Percentiles rank a stretch among this genome's conserved stretches.
Conservation (phyloP, 1,284 basidiomycete genomes). For the Inonotus hispidus region DNA sequence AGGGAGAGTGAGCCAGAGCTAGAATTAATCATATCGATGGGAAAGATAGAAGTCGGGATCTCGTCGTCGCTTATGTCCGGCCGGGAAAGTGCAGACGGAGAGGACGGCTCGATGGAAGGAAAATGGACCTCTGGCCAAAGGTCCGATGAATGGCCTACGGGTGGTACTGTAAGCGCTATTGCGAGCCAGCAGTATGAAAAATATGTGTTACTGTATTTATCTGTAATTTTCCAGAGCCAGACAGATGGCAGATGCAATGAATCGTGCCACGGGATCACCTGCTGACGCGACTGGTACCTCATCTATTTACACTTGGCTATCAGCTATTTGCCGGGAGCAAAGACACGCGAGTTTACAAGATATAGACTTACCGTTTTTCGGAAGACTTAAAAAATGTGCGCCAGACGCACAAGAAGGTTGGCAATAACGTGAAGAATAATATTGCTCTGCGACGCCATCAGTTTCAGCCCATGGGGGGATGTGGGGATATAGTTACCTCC, state of each 20-base stretch:
- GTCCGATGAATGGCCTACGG: background rate
- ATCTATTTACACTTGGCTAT: conserved; percentile 6
- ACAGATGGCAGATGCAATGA: conserved; percentile 18
- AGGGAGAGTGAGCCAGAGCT: conserved; percentile 15
- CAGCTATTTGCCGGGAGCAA: background rate
- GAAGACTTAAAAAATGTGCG: conserved; percentile 17
- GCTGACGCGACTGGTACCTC: conserved; percentile 15
- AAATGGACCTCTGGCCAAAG: conserved; percentile 16
- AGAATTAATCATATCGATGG: conserved; percentile 16
- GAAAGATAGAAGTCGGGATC: conserved; percentile 4
- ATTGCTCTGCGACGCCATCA: conserved; percentile 12
- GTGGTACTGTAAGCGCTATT: background rate
- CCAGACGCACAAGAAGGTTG: conserved; percentile 12
- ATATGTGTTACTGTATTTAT: background rate
- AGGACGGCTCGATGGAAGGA: background rate
- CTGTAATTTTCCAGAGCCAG: conserved; percentile 6
- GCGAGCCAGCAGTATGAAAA: background rate
- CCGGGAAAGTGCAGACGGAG: background rate
- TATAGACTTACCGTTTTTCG: conserved; percentile 16
- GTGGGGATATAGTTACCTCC: conserved; percentile 6
- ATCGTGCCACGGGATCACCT: conserved; percentile 18
- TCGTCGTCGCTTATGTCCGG: conserved; percentile 10
- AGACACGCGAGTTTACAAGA: background rate
- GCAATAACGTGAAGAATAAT: conserved; percentile 18
- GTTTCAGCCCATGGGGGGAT: background rate